These are phyloP conservation scores for Gastrolobium villosum DNA, from an alignment of 306 rosid species.

Conservation along the genomic window DNA sequence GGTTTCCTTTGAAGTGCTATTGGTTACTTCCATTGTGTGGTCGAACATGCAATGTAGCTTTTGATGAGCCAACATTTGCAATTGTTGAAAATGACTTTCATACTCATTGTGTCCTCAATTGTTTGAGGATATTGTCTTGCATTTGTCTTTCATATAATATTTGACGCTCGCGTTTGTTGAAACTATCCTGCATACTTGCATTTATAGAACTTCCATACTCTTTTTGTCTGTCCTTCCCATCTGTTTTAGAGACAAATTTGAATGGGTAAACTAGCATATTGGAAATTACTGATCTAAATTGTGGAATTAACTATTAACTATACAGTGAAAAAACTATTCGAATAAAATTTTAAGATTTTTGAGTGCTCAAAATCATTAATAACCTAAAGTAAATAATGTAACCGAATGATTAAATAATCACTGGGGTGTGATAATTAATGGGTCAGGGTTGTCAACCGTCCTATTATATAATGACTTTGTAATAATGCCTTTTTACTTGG, in stretches of 20 bases:
- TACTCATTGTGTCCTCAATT: slow-evolving; percentile 13
- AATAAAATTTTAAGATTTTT: slow-evolving; percentile 37
- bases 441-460: slow-evolving; percentile 22
- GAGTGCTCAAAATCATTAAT: not conserved
- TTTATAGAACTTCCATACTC: not conserved
- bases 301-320: slow-evolving; percentile 29
- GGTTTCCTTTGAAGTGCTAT: slow-evolving; percentile 1
- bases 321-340: not conserved
- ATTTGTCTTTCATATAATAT: not conserved
- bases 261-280: slow-evolving; percentile 11
- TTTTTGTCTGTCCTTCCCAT: not conserved
- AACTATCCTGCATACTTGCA: not conserved
- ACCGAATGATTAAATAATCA: slow-evolving; percentile 4
- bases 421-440: slow-evolving; percentile 27
- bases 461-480: slow-evolving; percentile 10
- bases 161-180: not conserved
- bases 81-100: slow-evolving; percentile 1
- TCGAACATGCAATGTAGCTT: slow-evolving; percentile 1
- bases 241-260: slow-evolving; percentile 5
- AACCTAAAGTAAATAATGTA: not conserved
- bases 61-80: slow-evolving; percentile 33
- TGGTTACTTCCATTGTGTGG: not conserved
- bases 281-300: not conserved
- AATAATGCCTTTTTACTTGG: not conserved
- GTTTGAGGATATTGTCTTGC: not conserved